Percentiles rank a stretch among this genome's conserved stretches.
These are phyloP conservation scores for Diplocarpon rosae DNA, from an alignment of 2,329 filamentous ascomycete genomes.

Conservation along the genomic window DNA sequence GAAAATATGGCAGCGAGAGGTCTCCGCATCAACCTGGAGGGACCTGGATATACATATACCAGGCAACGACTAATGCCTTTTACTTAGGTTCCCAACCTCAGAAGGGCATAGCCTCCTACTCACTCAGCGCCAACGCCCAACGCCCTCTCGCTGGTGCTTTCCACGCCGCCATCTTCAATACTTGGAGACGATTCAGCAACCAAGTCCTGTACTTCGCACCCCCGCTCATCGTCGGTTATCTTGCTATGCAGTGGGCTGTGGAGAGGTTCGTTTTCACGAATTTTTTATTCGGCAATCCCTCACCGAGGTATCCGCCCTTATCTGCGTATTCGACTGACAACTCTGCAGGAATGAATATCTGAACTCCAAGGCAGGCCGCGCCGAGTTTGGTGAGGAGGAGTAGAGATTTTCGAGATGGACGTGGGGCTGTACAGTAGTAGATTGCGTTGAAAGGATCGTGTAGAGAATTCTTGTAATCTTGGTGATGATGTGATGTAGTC, in stretches of 20 bases:
- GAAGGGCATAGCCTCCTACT: slow-evolving; percentile 58
- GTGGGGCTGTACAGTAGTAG: no score
- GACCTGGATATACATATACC: no score
- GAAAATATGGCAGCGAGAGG: no score
- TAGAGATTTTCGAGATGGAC: slow-evolving; percentile 3
- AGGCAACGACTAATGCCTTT: slow-evolving; percentile 16
- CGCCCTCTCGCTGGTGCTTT: slow-evolving; percentile 68
- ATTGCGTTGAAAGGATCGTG: no score
- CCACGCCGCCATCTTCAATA: slow-evolving; percentile 89
- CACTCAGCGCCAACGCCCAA: slow-evolving; percentile 79
- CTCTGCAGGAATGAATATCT: slow-evolving; percentile 61
- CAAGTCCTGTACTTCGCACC: slow-evolving; percentile 88
- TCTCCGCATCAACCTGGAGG: no score
- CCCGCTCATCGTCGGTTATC: slow-evolving; percentile 68
- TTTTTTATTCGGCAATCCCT: no score
- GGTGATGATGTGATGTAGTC: no score
- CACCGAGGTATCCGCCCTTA: background rate
- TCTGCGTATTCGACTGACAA: background rate
- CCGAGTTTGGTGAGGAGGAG: slow-evolving; percentile 35
- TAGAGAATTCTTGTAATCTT: no score
- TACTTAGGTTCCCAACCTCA: slow-evolving; percentile 45
- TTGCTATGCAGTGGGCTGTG: slow-evolving; percentile 79
- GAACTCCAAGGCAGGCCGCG: slow-evolving; percentile 66
- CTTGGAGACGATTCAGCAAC: slow-evolving; percentile 70
- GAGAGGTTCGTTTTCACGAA: slow-evolving; percentile 55